Percentiles rank a stretch among this genome's conserved stretches.
Conservation (phyloP, 345 rosid species). For the Zanthoxylum bungeanum region DNA sequence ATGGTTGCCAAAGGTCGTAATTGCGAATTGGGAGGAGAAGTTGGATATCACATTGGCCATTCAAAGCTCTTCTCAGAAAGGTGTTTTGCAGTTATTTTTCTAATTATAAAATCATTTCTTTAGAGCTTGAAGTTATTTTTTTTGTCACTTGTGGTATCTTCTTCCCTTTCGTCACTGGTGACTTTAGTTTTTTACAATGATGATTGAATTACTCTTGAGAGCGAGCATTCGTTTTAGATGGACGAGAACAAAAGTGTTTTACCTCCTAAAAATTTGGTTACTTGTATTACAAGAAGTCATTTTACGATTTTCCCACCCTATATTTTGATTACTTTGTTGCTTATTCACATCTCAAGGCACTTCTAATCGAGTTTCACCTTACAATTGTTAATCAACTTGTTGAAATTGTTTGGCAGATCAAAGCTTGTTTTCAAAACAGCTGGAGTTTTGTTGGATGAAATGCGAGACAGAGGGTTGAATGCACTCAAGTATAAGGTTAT, state of each 20-base stretch:
- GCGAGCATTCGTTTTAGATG: not conserved
- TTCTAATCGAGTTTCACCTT: not conserved
- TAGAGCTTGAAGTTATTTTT: not conserved
- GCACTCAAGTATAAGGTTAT: conserved; percentile 89
- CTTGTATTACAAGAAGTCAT: not conserved
- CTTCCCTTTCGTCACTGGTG: not conserved
- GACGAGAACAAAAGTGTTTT: too few relatives aligned
- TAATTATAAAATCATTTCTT: not conserved
- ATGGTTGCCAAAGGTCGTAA: conserved; percentile 88
- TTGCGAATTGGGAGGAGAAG: conserved; percentile 74
- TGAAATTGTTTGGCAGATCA: conserved; percentile 46
- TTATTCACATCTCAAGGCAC: not conserved
- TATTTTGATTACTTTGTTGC: not conserved
- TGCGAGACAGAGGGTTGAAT: conserved; percentile 75
- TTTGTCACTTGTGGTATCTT: not conserved
- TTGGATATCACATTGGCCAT: conserved; percentile 95
- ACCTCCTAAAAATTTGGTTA: not conserved
- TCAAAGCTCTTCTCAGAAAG: conserved; percentile 60
- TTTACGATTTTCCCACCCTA: not conserved
- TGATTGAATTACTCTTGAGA: not conserved
- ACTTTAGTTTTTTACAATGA: not conserved
- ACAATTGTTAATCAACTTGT: not conserved
- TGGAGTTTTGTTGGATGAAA: conserved; percentile 90
- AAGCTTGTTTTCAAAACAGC: conserved; percentile 93
- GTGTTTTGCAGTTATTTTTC: conserved; percentile 26